Base-by-base conservation (phyloP, 805 yeast genomes). In the Kazachstania africana region DNA sequence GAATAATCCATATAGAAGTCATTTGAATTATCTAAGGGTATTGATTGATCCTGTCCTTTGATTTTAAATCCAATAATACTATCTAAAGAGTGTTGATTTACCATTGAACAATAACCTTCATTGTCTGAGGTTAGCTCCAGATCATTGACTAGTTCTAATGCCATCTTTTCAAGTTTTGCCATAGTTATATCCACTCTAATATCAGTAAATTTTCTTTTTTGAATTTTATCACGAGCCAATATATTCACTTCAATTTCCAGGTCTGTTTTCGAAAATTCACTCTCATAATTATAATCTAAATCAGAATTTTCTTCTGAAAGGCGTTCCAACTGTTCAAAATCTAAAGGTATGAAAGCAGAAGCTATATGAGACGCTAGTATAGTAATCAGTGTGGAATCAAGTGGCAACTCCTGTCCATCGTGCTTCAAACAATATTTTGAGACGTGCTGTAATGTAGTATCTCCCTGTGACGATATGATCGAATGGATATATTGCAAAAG, bases 401-500 rank as follows among this genome's bases (percentile, higher is more conserved):
- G n/a, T n/a, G n/a, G n/a, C n/a, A n/a, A n/a, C n/a, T n/a, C n/a
- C n/a, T n/a, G n/a, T n/a, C n/a, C n/a, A n/a, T n/a, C n/a, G n/a
- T n/a, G n/a, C n/a, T n/a, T n/a, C n/a, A n/a, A n/a, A n/a, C n/a
- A n/a, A n/a, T n/a, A n/a, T n/a, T n/a, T n/a, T n/a, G n/a, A n/a
- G n/a, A n/a, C n/a, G n/a, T n/a, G n/a, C n/a, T n/a, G n/a, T n/a
- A n/a, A n/a, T n/a, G n/a, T n/a, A n/a, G n/a, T n/a, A n/a, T n/a
- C n/a, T n/a, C n/a, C n/a, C n/a, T n/a, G n/a, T n/a, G n/a, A n/a
- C n/a, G n/a, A n/a, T n/a, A n/a, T n/a, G n/a, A n/a, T n/a, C n/a
- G n/a, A n/a, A 29, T 50, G 53, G n/a, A 50, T 32, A 28, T 51
- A 54, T 27, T 53, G 54, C 21, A 49, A 26, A 6, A 54, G 24